Conservation (phyloP, 805 yeast species). For the Barnettozyma pratensis region DNA sequence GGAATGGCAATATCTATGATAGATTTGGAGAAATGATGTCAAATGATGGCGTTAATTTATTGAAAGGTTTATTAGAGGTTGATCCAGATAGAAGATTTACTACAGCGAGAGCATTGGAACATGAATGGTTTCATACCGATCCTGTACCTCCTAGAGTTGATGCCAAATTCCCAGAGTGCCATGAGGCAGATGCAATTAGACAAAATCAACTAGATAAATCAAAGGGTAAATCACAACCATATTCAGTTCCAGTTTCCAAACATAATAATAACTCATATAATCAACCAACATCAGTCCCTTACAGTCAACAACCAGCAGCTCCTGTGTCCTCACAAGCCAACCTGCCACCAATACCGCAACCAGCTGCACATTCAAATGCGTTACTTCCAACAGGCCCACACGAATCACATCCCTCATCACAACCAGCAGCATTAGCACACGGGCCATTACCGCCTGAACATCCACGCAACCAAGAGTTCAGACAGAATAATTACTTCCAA, state of each 20-base stretch:
- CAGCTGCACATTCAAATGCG: not conserved
- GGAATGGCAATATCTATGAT: conserved; percentile 36
- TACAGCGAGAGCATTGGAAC: conserved; percentile 71
- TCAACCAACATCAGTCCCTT: not conserved
- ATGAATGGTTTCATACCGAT: conserved; percentile 58
- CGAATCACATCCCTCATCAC: too few relatives aligned
- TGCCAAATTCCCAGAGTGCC: conserved; percentile 66
- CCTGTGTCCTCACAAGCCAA: not conserved
- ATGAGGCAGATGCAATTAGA: conserved; percentile 74
- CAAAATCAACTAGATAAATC: conserved; percentile 36
- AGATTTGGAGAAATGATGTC: conserved; percentile 40
- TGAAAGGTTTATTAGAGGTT: conserved; percentile 57
- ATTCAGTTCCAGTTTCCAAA: not conserved
- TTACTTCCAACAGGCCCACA: too few relatives aligned
- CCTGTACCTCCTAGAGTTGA: conserved; percentile 63
- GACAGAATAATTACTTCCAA: too few relatives aligned
- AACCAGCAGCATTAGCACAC: too few relatives aligned
- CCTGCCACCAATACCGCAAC: not conserved
- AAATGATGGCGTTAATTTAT: conserved; percentile 44
- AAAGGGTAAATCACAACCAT: conserved; percentile 1
- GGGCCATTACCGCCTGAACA: too few relatives aligned
- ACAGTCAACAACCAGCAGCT: not conserved
- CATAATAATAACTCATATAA: not conserved
- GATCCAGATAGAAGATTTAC: conserved; percentile 74
- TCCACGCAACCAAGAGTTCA: too few relatives aligned